Conservation (phyloP, 768 basidiomycete genomes). For the Suillus cothurnatus region DNA sequence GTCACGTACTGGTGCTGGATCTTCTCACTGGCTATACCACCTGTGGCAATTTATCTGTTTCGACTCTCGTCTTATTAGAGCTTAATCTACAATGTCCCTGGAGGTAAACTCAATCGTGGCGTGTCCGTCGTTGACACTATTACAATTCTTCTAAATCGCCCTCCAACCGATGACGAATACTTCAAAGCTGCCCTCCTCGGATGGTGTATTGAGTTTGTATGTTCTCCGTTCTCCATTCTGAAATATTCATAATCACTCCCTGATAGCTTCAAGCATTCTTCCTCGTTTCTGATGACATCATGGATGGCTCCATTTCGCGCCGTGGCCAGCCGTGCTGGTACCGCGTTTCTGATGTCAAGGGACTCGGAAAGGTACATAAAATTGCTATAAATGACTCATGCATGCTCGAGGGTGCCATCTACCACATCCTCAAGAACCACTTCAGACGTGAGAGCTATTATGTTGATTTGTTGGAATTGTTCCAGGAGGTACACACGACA, state of each 20-base stretch:
- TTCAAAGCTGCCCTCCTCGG: slow-evolving; percentile 86
- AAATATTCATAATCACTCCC: background rate
- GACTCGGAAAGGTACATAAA: slow-evolving; percentile 33
- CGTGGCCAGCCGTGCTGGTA: slow-evolving; percentile 98
- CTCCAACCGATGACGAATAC: slow-evolving; percentile 82
- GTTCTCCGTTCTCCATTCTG: slow-evolving; percentile 31
- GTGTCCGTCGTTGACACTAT: slow-evolving; percentile 93
- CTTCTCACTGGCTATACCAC: background rate
- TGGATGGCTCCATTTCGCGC: slow-evolving; percentile 95
- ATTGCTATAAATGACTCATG: slow-evolving; percentile 96
- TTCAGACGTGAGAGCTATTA: slow-evolving; percentile 84
- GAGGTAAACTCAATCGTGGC: slow-evolving; percentile 95
- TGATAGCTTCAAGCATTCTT: slow-evolving; percentile 93
- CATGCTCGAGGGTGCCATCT: slow-evolving; percentile 95
- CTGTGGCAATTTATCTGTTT: background rate
- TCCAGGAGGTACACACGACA: slow-evolving; percentile 67
- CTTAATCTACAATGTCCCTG: slow-evolving; percentile 92
- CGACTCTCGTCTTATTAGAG: slow-evolving; percentile 48
- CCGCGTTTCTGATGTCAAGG: slow-evolving; percentile 52
- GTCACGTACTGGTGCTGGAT: background rate
- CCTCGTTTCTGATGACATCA: slow-evolving; percentile 96
- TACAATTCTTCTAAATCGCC: slow-evolving; percentile 77
- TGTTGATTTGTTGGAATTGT: slow-evolving; percentile 85
- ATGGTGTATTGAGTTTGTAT: slow-evolving; percentile 93
- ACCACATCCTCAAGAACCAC: slow-evolving; percentile 83